Conservation (phyloP, 2,329 filamentous ascomycete genomes). For the Hypoxylon rubiginosum region DNA sequence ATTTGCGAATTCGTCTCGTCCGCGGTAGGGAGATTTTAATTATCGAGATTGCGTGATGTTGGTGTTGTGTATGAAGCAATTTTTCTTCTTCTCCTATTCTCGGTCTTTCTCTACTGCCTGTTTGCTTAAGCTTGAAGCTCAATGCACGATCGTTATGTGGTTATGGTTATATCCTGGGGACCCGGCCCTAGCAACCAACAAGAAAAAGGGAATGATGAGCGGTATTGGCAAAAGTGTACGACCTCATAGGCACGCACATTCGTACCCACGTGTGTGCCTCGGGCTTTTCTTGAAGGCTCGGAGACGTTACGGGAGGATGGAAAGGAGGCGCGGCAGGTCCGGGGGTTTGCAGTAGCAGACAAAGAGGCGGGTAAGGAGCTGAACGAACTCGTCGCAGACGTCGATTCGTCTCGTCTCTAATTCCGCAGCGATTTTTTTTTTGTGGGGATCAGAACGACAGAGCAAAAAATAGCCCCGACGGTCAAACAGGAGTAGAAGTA, state of each 20-base stretch:
- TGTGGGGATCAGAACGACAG: constrained; percentile 28
- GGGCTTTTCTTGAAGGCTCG: constrained; percentile 33
- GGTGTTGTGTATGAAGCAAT: constrained; percentile 26
- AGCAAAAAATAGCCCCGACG: constrained; percentile 21
- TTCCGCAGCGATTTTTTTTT: constrained; percentile 34
- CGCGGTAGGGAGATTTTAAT: constrained; percentile 20
- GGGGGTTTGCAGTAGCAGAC: constrained; percentile 31
- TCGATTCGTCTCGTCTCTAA: constrained; percentile 36
- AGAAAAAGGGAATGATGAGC: constrained; percentile 38
- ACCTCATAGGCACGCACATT: constrained; percentile 36
- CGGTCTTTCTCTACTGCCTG: constrained; percentile 19
- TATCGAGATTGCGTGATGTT: constrained; percentile 34
- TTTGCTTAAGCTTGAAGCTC: constrained; percentile 30
- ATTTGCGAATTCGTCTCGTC: constrained; percentile 36
- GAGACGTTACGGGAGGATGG: constrained; percentile 33
- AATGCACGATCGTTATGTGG: constrained; percentile 34
- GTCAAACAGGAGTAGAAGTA: constrained; percentile 31
- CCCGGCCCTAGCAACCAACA: constrained; percentile 39
- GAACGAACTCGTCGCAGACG: constrained; percentile 37
- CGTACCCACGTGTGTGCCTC: constrained; percentile 38
- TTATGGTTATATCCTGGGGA: constrained; percentile 32
- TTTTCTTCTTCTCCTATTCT: constrained; percentile 22
- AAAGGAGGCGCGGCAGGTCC: constrained; percentile 36
- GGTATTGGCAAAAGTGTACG: constrained; percentile 38
- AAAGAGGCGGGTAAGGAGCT: constrained; percentile 26